phyloP scores from a whole-genome alignment of 805 yeast species.

The Grigorovia humatica region DNA sequence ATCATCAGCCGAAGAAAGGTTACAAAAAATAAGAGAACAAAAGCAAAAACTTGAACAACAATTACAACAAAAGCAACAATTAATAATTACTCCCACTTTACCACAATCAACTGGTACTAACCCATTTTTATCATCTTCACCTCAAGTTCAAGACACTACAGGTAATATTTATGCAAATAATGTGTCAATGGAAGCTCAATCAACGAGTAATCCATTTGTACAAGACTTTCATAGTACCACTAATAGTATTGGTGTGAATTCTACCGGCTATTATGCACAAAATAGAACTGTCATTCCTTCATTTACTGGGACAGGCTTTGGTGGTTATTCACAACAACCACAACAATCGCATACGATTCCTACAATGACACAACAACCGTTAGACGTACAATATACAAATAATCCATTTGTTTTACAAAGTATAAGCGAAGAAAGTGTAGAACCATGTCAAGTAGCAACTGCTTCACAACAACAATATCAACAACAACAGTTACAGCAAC shows the following conservation, averaged over 20 bases:
- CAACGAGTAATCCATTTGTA: slow-evolving; percentile 16
- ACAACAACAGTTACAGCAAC: neutral
- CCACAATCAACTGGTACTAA: slow-evolving; percentile 21
- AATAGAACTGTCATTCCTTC: slow-evolving; percentile 24
- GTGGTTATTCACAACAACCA: slow-evolving; percentile 33
- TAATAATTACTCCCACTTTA: slow-evolving; percentile 19
- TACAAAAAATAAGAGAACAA: slow-evolving; percentile 26
- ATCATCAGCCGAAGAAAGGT: slow-evolving; percentile 24
- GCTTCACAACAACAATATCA: neutral
- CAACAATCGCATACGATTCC: neutral
- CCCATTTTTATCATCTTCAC: slow-evolving; percentile 21
- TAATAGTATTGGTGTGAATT: slow-evolving; percentile 9
- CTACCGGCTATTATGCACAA: slow-evolving; percentile 22
- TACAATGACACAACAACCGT: slow-evolving; percentile 7
- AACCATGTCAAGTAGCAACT: neutral
- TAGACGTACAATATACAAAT: slow-evolving; percentile 1
- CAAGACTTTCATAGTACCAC: slow-evolving; percentile 12
- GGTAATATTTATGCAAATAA: slow-evolving; percentile 15
- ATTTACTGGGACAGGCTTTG: slow-evolving; percentile 52
- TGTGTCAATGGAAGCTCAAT: slow-evolving; percentile 3
- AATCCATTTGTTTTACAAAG: slow-evolving; percentile 32
- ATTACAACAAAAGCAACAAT: slow-evolving; percentile 19
- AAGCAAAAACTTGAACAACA: slow-evolving; percentile 25
- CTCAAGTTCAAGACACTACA: slow-evolving; percentile 18
- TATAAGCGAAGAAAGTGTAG: slow-evolving; percentile 10